A percentile compares a stretch with the other conserved stretches of the same genome.
Evolutionary conservation across 306 rosid species (phyloP).

Genomic region (Prunus mira): DNA sequence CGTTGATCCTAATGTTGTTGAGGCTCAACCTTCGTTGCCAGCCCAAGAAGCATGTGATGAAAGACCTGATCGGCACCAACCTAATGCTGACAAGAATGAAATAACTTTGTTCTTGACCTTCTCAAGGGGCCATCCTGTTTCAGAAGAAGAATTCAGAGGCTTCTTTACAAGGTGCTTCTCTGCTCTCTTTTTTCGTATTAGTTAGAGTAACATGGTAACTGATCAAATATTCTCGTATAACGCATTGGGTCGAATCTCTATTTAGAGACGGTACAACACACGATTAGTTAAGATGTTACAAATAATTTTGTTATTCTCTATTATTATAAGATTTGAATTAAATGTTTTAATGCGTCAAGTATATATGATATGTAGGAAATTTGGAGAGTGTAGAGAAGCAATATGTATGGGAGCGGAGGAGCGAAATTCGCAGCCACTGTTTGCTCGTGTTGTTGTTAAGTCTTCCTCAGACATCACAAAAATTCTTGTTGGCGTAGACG

Average conservation of each 20-base stretch:
- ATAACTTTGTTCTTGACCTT: conserved; percentile 14
- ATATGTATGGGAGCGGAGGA: background rate
- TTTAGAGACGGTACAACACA: background rate
- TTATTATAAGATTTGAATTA: background rate
- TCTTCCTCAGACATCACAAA: background rate
- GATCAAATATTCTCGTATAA: too few species aligned
- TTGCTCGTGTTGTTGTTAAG: background rate
- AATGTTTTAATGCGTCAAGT: background rate
- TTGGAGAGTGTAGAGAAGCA: conserved; percentile 4
- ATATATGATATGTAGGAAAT: background rate
- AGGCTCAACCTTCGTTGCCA: background rate
- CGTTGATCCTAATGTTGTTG: background rate
- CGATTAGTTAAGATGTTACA: background rate
- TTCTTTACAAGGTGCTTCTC: background rate
- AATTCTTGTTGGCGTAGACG: conserved; percentile 5
- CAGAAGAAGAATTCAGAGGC: background rate
- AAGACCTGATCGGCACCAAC: background rate
- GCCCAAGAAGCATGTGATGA: background rate
- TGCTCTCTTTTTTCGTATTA: background rate
- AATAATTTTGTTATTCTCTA: background rate
- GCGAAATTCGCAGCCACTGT: background rate
- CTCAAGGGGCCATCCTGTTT: background rate
- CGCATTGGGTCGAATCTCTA: background rate
- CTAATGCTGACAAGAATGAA: background rate
- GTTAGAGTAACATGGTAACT: background rate